These are phyloP conservation scores for Chloris gayana DNA, from an alignment of 176 grass and related monocot species.

Conservation along the genomic window DNA sequence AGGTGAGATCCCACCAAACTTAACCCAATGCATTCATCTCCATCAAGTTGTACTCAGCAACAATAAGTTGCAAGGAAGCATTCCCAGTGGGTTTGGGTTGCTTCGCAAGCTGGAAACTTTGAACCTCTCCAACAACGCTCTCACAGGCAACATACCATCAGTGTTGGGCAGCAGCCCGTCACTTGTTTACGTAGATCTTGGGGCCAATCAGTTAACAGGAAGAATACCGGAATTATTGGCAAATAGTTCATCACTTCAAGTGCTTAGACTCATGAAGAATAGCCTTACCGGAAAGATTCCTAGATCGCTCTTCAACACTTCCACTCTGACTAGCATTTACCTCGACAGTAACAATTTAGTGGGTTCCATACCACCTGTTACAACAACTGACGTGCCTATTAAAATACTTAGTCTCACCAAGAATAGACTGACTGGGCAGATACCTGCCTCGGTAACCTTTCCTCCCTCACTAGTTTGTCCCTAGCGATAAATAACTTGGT, in stretches of 20 bases:
- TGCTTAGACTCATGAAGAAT: constrained; percentile 43
- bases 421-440: constrained; percentile 47
- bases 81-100: constrained; percentile 25
- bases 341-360: constrained; percentile 41
- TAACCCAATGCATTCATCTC: constrained; percentile 49
- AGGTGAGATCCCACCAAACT: constrained; percentile 47
- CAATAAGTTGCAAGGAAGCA: constrained; percentile 45
- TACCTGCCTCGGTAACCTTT: constrained; percentile 53
- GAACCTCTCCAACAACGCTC: constrained; percentile 29
- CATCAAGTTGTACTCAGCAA: constrained; percentile 8
- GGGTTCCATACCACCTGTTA: constrained; percentile 41
- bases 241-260: constrained; percentile 38
- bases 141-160: constrained; percentile 46
- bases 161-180: constrained; percentile 48
- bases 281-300: constrained; percentile 52
- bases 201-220: constrained; percentile 41
- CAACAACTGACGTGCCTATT: constrained; percentile 15
- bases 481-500: constrained; percentile 44
- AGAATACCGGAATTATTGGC: no score
- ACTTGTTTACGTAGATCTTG: constrained; percentile 30
- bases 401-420: constrained; percentile 17
- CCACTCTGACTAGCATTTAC: constrained; percentile 20
- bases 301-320: constrained; percentile 36
- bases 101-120: constrained; percentile 32
- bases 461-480: constrained; percentile 23